Conservation (phyloP, 352 stramenopile genomes). For the Phytophthora multivora region DNA sequence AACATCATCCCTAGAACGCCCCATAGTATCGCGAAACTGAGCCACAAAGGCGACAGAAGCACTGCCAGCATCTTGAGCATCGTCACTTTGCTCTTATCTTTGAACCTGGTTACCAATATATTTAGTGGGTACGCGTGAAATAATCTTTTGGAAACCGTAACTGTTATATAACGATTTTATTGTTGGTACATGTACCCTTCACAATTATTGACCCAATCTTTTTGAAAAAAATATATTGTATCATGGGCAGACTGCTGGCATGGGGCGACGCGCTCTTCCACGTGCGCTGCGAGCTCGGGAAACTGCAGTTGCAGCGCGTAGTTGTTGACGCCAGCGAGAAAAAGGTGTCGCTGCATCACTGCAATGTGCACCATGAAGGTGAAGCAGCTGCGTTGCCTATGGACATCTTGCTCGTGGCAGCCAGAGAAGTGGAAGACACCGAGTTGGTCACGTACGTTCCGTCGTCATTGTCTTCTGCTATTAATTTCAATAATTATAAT, state of each 20-base stretch:
- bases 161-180: too few relatives aligned
- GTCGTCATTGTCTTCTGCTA: neutral
- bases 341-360: slow-evolving; percentile 18
- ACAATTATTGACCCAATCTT: too few relatives aligned
- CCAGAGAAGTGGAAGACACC: slow-evolving; percentile 43
- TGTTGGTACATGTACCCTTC: too few relatives aligned
- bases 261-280: slow-evolving; percentile 38
- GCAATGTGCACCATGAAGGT: slow-evolving; percentile 3
- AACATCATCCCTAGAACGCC: slow-evolving; percentile 19
- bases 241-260: slow-evolving; percentile 31
- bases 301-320: slow-evolving; percentile 34
- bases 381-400: slow-evolving; percentile 21
- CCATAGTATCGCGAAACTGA: slow-evolving; percentile 20
- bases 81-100: neutral
- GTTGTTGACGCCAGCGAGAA: slow-evolving; percentile 23
- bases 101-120: too few relatives aligned
- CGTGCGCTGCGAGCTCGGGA: slow-evolving; percentile 21
- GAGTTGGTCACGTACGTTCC: slow-evolving; percentile 45
- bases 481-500: neutral
- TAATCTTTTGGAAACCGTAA: too few relatives aligned
- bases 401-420: slow-evolving; percentile 40
- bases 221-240: neutral
- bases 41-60: slow-evolving; percentile 20
- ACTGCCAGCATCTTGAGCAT: slow-evolving; percentile 19
- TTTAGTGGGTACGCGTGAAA: too few relatives aligned